Base-by-base conservation (phyloP, 2,329 filamentous ascomycete genomes). In the Talaromyces sp. region DNA sequence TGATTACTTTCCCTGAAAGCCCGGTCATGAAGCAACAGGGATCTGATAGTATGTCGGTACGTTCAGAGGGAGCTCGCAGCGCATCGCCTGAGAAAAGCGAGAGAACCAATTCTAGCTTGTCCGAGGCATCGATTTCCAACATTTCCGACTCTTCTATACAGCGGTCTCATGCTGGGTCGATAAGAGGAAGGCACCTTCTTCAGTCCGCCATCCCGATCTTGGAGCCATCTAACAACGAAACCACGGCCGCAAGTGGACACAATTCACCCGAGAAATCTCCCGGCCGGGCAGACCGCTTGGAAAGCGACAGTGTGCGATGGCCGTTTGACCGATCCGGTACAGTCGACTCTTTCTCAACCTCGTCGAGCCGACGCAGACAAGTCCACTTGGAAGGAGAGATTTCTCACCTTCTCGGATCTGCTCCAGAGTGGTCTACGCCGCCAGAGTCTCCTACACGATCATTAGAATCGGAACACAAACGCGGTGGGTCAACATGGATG, bases 401-500 rank as follows among this genome's bases (percentile, higher is more conserved):
- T 30, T 30, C 28, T 30, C 28, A 30, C 3, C 74, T 85, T 1
- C 77, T 86, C 28, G 78, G 78, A 4, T 79, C 79, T 4, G 70
- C 69, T 10, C 68, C 76, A 2, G 71, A 72, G 25, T 66, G 65
- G 30, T 57, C 65, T 28, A 67, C 68, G 15, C 66, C 67, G 0
- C 64, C 63, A 19, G 73, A 75, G 27, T 65, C 62, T 4, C 62
- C 65, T 52, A 39, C 63, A 15, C 58, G 59, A 44, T 32, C 51
- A 9, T 53, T 60, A 2, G 54, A 59, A 10, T 55, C 62, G 5
- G 57, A 63, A 54, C 53, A 22, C 33, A 63, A 60, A 33, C 47
- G 53, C 32, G 61, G 55, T 42, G 57, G 62, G 82, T 87, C 76
- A 76, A 83, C 83, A 27, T 91, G 88, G 86, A 77, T 92, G 11